Evolutionary conservation across 2,329 filamentous ascomycete genomes (phyloP).

Genomic region (Penicillium sp.): DNA sequence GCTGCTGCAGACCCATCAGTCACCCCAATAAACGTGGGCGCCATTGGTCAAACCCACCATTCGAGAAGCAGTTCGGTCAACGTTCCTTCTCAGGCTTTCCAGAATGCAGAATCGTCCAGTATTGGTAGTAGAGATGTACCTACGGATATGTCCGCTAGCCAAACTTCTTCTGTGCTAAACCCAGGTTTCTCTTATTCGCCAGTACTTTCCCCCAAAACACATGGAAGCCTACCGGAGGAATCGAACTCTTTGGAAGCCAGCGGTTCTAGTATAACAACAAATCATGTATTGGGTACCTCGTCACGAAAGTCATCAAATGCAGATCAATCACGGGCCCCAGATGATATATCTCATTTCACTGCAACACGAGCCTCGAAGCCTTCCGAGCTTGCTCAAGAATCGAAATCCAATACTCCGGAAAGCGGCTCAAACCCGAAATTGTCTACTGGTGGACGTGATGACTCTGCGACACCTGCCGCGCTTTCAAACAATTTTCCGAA

Average conservation of each 20-base stretch:
- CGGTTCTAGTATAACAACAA: conserved; percentile 25
- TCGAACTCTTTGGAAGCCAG: conserved; percentile 24
- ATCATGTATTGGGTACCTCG: conserved; percentile 28
- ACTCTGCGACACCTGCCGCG: conserved; percentile 32
- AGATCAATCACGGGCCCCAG: conserved; percentile 35
- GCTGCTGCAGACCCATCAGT: conserved; percentile 49
- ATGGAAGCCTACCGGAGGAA: conserved; percentile 36
- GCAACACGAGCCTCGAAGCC: conserved; percentile 31
- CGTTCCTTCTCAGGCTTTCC: conserved; percentile 35
- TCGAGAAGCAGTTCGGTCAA: conserved; percentile 40
- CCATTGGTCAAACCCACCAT: conserved; percentile 33
- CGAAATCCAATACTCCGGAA: conserved; percentile 35
- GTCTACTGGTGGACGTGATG: conserved; percentile 34
- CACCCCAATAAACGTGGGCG: conserved; percentile 52
- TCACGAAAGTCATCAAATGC: conserved; percentile 28
- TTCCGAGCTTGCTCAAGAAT: conserved; percentile 32
- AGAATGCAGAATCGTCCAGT: conserved; percentile 34
- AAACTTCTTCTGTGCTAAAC: conserved; percentile 37
- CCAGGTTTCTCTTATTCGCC: conserved; percentile 40
- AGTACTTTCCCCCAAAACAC: conserved; percentile 36
- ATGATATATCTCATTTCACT: conserved; percentile 33
- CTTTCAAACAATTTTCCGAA: conserved; percentile 37
- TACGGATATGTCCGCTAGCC: conserved; percentile 34
- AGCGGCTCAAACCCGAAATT: conserved; percentile 36
- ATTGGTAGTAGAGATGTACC: conserved; percentile 38